A percentile compares a stretch with the other conserved stretches of the same genome.
Conservation (phyloP, 1,139 yeast genomes). For the Nakaseomyces uthaithaninus region DNA sequence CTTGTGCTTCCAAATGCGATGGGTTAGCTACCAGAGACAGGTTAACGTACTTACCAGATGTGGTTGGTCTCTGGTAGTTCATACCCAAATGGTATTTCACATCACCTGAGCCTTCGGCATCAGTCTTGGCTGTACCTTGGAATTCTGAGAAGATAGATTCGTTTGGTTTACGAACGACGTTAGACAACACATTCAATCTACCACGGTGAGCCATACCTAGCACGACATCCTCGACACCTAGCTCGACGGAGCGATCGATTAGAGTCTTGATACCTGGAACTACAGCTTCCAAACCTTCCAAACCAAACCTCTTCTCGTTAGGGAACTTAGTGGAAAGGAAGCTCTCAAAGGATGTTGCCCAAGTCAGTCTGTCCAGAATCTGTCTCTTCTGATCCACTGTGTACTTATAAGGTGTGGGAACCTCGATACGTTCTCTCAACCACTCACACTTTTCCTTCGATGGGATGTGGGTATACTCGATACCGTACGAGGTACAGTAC, state of each 20-base stretch:
- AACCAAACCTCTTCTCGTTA: conserved; percentile 95
- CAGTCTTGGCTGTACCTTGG: conserved; percentile 73
- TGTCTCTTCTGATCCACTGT: conserved; percentile 88
- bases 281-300: conserved; percentile 95
- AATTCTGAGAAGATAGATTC: conserved; percentile 96
- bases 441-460: conserved; percentile 94
- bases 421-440: conserved; percentile 94
- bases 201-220: conserved; percentile 99
- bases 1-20: conserved; percentile 97
- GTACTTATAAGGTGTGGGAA: conserved; percentile 80
- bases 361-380: conserved; percentile 89
- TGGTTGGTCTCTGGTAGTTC: conserved; percentile 98
- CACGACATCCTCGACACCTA: conserved; percentile 90
- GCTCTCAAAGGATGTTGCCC: conserved; percentile 91
- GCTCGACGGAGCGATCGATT: conserved; percentile 87
- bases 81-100: conserved; percentile 98
- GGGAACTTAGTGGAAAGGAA: conserved; percentile 94
- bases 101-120: conserved; percentile 91
- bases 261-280: conserved; percentile 96
- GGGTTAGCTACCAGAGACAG: conserved; percentile 96
- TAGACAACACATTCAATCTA: conserved; percentile 92
- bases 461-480: conserved; percentile 94
- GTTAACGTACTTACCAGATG: conserved; percentile 94
- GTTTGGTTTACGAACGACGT: conserved; percentile 96
- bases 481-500: conserved; percentile 85